Conservation (phyloP, 495 filamentous ascomycete genomes). For the Cercophora scortea region DNA sequence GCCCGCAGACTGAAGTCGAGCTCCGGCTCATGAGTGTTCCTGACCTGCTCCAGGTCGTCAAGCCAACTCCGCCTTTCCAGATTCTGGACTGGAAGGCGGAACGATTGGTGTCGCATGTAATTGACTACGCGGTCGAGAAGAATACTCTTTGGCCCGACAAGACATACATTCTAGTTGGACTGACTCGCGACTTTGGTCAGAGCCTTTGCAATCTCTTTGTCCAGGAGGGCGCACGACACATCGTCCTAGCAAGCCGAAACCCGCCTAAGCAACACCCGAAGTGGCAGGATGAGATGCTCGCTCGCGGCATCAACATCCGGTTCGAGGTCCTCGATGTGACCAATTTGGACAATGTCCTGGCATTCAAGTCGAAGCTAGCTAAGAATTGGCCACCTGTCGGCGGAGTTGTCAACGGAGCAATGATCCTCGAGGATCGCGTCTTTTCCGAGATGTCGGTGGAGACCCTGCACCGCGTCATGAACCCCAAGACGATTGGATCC, state of each 20-base stretch:
- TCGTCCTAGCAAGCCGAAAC: conserved; percentile 50
- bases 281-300: conserved; percentile 37
- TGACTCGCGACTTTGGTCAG: conserved; percentile 50
- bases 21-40: conserved; percentile 11
- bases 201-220: conserved; percentile 53
- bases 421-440: conserved; percentile 43
- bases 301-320: conserved; percentile 20
- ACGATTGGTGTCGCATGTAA: conserved; percentile 10
- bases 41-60: conserved; percentile 10
- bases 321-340: conserved; percentile 33
- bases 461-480: conserved; percentile 30
- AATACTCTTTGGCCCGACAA: conserved; percentile 28
- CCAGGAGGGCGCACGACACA: conserved; percentile 42
- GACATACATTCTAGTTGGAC: conserved; percentile 51
- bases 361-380: conserved; percentile 19
- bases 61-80: conserved; percentile 9
- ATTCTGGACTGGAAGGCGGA: conserved; percentile 34
- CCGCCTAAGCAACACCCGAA: conserved; percentile 23
- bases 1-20: not conserved
- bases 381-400: conserved; percentile 27
- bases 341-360: conserved; percentile 14
- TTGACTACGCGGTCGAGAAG: conserved; percentile 9
- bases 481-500: conserved; percentile 38
- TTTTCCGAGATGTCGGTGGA: conserved; percentile 40
- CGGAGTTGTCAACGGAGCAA: conserved; percentile 46